Base-by-base conservation (phyloP, 208 protist species). In the Trypanosomatidae sp. region DNA sequence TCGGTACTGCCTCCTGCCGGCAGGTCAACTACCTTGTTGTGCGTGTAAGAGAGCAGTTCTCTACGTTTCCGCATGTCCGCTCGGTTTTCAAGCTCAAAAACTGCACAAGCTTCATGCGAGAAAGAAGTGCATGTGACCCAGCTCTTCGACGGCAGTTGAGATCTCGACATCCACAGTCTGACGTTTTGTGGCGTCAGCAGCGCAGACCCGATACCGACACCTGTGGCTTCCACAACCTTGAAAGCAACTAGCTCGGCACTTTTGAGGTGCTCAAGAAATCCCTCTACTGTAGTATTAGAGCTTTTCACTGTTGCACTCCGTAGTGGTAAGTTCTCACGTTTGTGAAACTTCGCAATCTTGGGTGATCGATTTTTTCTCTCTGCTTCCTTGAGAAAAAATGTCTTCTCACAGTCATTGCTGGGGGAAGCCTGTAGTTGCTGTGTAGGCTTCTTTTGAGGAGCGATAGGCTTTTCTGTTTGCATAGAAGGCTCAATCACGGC, bases 221-320 rank as follows among this genome's bases (percentile, higher is more conserved):
- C 75, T 41, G 69, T 74, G n/a, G 69, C 47, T 44, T 79, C 69
- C 36, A 79, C 53, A 9, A 66, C 47, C 52, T 69, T 70, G 39
- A 71, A 55, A 17, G 59, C 44, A 58, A 79, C 19, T 13, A 79
- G 7, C n/a, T 78, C 60, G 2, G 28, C 50, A 3, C 22, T 15
- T 30, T 47, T 3, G 30, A 77, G 9, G 9, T 43, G 22, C 1
- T 50, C 67, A 25, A 72, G 44, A 41, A 72, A 43, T 6, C 36
- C 17, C 9, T 12, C 19, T 12, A 15, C 28, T n/a, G 0, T 25
- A 71, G 2, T 28, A 46, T 19, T 17, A 25, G 22, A 0, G 7
- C 13, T 43, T 7, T 56, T 55, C 2, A 1, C 13, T 7, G 43
- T 15, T 8, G 3, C 19, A 52, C 10, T 69, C 19, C 5, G 44